Evolutionary conservation across 352 stramenopile genomes (phyloP), one percentile per base, ranked within the genome.

Genomic region (Globisporangium paroecandrum): DNA sequence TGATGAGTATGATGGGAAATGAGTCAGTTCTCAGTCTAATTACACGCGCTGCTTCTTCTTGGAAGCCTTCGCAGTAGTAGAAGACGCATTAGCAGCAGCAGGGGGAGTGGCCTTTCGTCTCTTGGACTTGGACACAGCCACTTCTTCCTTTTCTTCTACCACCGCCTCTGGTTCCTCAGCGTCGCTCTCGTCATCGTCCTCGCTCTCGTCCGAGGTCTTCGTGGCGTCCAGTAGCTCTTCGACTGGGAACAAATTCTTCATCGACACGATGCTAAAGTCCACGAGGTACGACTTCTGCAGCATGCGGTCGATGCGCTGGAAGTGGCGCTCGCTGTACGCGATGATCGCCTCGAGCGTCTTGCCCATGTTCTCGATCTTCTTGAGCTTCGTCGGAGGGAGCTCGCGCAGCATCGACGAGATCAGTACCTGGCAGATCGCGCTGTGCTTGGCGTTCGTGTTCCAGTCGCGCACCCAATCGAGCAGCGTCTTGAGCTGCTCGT

Each of bases 391-490:
- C 1, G 88, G 86, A 57, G 81, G 77, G 32, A 95, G 69, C 56
- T 89, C 82, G 51, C 81, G 84, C 57, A 98, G 77, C 59, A 98
- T 82, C 12, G 93, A 91, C 54, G 94, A 91, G n/a, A 99, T 68
- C 8, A 99, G 74, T 32, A 96, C 74, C 79, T 99, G 97, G 55
- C 90, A 97, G 54, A 99, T 82, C 54, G 89, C 77, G n/a, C 85
- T 95, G 73, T 99, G 97, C 56, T 91, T 89, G 24, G 94, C 94
- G 69, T 98, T 97, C 59, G 97, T 99, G 77, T 99, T 99, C 97
- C 97, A 99, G 65, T 99, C 97, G 54, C 93, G 84, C 64, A 98
- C 83, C 83, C 98, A 99, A 36, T 90, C 78, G 12, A 99, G 80
- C 20, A 99, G 87, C 74, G 95, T 92, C 61, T 77, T 82, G 32